Evolutionary conservation across 2,329 filamentous ascomycete species (phyloP).

Genomic region (Xylaria digitata): DNA sequence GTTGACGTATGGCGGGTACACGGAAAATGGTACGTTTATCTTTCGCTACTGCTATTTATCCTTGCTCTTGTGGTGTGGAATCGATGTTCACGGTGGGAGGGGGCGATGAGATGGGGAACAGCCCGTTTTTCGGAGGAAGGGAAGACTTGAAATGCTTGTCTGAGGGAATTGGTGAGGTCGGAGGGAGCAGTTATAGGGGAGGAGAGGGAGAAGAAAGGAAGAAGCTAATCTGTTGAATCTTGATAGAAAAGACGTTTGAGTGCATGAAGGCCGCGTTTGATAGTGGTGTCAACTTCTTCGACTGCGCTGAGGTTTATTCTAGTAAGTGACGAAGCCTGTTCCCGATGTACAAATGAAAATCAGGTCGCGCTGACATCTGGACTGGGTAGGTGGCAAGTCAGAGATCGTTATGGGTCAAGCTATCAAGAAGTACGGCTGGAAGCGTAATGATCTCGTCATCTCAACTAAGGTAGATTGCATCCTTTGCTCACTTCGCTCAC

Average conservation of each 20-base stretch:
- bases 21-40: conserved; percentile 67
- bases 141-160: too few relatives aligned
- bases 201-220: background rate
- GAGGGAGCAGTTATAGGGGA: background rate
- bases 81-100: background rate
- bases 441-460: conserved; percentile 69
- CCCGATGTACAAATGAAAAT: background rate
- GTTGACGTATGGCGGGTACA: conserved; percentile 80
- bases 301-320: conserved; percentile 62
- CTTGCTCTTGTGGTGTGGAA: background rate
- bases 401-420: conserved; percentile 72
- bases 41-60: background rate
- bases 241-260: conserved; percentile 66
- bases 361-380: background rate
- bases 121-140: background rate
- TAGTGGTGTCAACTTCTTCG: conserved; percentile 71
- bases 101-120: background rate
- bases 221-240: conserved; percentile 9
- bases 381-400: conserved; percentile 63
- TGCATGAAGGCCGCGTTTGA: conserved; percentile 73
- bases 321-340: conserved; percentile 32
- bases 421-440: conserved; percentile 70
- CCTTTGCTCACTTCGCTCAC: background rate
- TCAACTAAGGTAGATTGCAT: conserved; percentile 63
- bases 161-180: background rate